Conservation (phyloP, 2,329 filamentous ascomycete species). For the Nemania sp. region DNA sequence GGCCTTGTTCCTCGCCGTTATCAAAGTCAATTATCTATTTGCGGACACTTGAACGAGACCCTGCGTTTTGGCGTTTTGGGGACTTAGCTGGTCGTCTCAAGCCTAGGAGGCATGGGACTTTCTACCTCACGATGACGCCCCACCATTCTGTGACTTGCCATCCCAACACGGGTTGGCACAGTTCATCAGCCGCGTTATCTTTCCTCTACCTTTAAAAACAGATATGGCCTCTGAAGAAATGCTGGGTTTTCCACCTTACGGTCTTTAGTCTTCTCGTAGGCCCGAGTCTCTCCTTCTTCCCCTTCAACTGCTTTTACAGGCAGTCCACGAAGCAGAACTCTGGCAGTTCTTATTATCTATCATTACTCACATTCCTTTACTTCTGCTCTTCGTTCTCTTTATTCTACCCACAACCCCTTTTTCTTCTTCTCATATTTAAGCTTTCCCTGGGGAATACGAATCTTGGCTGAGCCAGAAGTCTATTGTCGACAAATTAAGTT, state of each 20-base stretch:
- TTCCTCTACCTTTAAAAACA: slow-evolving; percentile 36
- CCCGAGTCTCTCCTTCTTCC: slow-evolving; percentile 46
- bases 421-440: background rate
- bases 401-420: background rate
- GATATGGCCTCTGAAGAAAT: slow-evolving; percentile 34
- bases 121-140: slow-evolving; percentile 43
- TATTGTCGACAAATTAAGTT: slow-evolving; percentile 11
- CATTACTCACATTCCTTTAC: background rate
- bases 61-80: slow-evolving; percentile 30
- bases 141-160: slow-evolving; percentile 41
- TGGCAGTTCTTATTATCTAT: slow-evolving; percentile 19
- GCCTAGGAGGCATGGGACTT: slow-evolving; percentile 17
- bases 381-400: background rate
- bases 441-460: background rate
- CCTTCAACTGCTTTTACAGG: slow-evolving; percentile 6
- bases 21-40: slow-evolving; percentile 29
- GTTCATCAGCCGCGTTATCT: slow-evolving; percentile 35
- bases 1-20: slow-evolving; percentile 25
- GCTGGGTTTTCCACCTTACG: slow-evolving; percentile 39
- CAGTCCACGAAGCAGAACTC: slow-evolving; percentile 59
- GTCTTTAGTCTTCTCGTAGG: slow-evolving; percentile 49
- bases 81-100: slow-evolving; percentile 29
- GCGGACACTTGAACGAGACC: slow-evolving; percentile 17
- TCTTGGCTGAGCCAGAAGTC: slow-evolving; percentile 3
- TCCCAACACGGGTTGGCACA: slow-evolving; percentile 38